Evolutionary conservation across 805 yeast species (phyloP), one percentile per base, ranked within the genome.

Genomic region (Candida lessepsii): DNA sequence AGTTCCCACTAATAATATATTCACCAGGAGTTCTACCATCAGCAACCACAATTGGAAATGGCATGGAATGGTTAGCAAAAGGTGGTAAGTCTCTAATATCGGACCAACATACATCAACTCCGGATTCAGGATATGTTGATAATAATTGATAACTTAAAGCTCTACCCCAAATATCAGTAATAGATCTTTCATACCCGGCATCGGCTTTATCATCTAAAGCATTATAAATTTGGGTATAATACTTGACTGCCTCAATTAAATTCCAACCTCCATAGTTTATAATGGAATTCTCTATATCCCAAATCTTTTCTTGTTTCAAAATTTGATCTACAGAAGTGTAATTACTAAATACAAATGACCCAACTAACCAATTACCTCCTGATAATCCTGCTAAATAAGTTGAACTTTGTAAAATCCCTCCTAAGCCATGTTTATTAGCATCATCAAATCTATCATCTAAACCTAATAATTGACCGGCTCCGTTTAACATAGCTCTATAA

Each of bases 391-490:
- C 71, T 9, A 88, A 61, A 54, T 89, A 89, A 11, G 87, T 77
- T 1, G 89, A 56, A 2, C 85, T 63, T 54, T 84, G 89, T 27
- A 88, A 63, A 17, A 89, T 60, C 5, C 96, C 95, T 27, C 95
- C 95, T 35, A 88, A 60, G 10, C 89, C 88, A 26, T 63, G 56
- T 4, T 71, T 67, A 19, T 63, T 64, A 3, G 78, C 67, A 41
- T 72, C 75, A 7, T 54, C 61, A 3, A 88, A 80, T 51, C 95
- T 67, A 54, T 80, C 79, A 60, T 88, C 96, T 41, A 86, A 61
- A 0, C 91, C 95, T 1, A 90, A 65, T 23, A 89, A 63, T 59
- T 83, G 81, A 29, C 96, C 96, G 9, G 96, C 96, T 1, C 96
- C 96, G 44, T 48, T 39, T 72, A 82, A 70, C 90, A 88, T 86